Evolutionary conservation across 768 basidiomycete genomes (phyloP).

Genomic region (Tubosaeta sp.): DNA sequence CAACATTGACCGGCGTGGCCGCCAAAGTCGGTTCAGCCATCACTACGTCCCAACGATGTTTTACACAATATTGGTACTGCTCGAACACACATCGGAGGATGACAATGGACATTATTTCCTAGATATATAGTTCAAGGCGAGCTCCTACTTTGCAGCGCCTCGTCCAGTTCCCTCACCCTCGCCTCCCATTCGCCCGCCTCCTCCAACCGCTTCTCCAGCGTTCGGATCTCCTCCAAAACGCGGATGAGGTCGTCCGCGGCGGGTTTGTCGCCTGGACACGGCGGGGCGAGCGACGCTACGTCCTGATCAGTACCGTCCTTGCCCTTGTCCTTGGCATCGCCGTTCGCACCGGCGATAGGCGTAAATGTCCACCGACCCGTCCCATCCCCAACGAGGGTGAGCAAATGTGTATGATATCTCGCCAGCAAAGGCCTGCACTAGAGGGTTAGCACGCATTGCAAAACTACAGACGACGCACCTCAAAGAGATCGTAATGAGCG

Average conservation of each 20-base stretch:
- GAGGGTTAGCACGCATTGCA: neutral
- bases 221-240: constrained; percentile 26
- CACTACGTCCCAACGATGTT: too few species aligned
- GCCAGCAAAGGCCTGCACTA: constrained; percentile 68
- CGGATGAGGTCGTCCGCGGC: constrained; percentile 18
- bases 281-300: neutral
- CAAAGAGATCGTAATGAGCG: constrained; percentile 88
- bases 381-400: constrained; percentile 73
- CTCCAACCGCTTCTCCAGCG: constrained; percentile 20
- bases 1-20: too few species aligned
- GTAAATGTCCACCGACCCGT: constrained; percentile 69
- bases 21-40: too few species aligned
- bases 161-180: constrained; percentile 24
- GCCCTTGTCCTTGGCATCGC: neutral
- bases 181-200: constrained; percentile 26
- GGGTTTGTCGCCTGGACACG: neutral
- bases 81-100: too few species aligned
- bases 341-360: constrained; percentile 35
- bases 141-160: constrained; percentile 15
- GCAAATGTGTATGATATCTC: constrained; percentile 85
- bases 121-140: too few species aligned
- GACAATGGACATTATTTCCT: too few species aligned
- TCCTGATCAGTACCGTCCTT: neutral
- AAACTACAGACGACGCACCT: constrained; percentile 42
- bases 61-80: too few species aligned